Percentiles rank a stretch among this genome's conserved stretches.
phyloP scores from a whole-genome alignment of 306 rosid species.

The Ceratonia siliqua region DNA sequence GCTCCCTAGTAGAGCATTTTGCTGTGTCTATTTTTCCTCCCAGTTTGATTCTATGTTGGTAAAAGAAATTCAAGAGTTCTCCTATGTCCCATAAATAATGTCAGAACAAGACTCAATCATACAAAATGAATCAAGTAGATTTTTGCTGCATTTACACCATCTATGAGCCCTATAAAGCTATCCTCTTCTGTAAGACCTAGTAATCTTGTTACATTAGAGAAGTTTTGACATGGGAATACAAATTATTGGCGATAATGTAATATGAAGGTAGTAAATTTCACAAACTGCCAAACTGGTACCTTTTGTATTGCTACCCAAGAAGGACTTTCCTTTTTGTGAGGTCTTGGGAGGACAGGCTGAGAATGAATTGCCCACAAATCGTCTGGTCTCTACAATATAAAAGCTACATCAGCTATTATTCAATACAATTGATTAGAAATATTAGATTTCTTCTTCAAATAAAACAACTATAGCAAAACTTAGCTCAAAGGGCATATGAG shows the following conservation, averaged over 20 bases:
- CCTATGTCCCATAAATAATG: neutral
- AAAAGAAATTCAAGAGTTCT: neutral
- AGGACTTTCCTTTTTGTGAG: conserved; percentile 77
- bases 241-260: neutral
- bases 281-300: conserved; percentile 45
- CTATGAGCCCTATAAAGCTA: neutral
- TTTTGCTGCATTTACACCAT: neutral
- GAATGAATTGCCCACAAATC: conserved; percentile 95
- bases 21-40: neutral
- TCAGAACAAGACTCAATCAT: neutral
- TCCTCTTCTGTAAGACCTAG: neutral
- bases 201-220: neutral
- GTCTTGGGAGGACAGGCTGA: conserved; percentile 72
- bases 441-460: conserved; percentile 18
- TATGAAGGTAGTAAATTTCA: conserved; percentile 27
- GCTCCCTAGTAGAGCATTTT: neutral
- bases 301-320: conserved; percentile 87
- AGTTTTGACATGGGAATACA: neutral
- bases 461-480: neutral
- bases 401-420: conserved; percentile 26
- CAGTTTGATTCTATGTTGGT: neutral
- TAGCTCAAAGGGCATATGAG: neutral
- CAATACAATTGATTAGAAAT: neutral
- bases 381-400: conserved; percentile 71
- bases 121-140: neutral